Base-by-base conservation (phyloP, 345 rosid genomes). In the Theobroma cacao region DNA sequence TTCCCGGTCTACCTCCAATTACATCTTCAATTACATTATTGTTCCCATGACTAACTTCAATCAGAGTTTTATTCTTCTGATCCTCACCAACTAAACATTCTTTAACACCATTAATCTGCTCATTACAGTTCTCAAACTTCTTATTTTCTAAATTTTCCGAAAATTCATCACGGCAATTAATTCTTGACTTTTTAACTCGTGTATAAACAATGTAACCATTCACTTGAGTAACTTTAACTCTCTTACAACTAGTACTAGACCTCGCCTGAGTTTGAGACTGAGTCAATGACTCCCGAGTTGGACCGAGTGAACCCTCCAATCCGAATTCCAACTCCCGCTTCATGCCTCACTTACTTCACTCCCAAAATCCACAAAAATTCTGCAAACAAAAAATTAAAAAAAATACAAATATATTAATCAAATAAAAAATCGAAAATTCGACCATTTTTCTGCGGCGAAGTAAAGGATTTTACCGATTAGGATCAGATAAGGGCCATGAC, bases 151-250 rank as follows among this genome's bases (percentile, higher is more conserved):
- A 61, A 71, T 75, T 63, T 48, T 75, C 86, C 47, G 26, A 74
- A 45, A 83, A 76, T 43, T 50, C 78, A 75, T 64, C 81, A 79
- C 65, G 40, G 65, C 73, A 73, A 38, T 80, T 66, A 47, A 79
- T 72, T 73, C 81, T 74, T 70, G 77, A 72, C 81, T 78, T 91
- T 76, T 82, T 87, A 63, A 83, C 82, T 80, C 98, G 89, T 73
- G 92, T 87, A 69, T 95, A 95, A 61, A 95, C 98, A 67, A 91
- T 89, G 62, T 80, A 83, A 67, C 97, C 92, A 90, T 91, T 91
- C 38, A 89, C 92, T 75, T 88, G 80, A 72, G 86, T 84, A 77
- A 82, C 83, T 81, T 86, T 93, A 75, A 86, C 80, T 74, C 94
- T 84, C 88, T 92, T 92, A 81, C 82, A 81, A 17, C 88, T 72